Percentiles rank a stretch among this genome's conserved stretches.
Conservation (phyloP, 768 basidiomycete genomes). For the Phylloporus arenicola region DNA sequence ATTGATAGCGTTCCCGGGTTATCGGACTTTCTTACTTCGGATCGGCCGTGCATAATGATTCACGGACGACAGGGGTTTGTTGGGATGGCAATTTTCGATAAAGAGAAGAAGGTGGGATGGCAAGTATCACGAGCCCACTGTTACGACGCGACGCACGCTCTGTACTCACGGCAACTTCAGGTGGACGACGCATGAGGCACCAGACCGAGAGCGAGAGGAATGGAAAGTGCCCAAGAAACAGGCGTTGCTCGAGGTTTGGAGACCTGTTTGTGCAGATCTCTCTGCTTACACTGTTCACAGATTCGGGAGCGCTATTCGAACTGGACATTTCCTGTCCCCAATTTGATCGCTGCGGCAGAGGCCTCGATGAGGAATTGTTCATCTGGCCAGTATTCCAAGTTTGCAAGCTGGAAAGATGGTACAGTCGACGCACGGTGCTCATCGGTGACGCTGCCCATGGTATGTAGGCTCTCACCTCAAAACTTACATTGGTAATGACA, state of each 20-base stretch:
- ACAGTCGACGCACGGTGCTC: slow-evolving; percentile 23
- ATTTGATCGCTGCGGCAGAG: slow-evolving; percentile 20
- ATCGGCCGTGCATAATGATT: slow-evolving; percentile 27
- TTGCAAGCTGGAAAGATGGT: slow-evolving; percentile 20
- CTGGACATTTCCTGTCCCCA: slow-evolving; percentile 27
- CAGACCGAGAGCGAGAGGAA: slow-evolving; percentile 25
- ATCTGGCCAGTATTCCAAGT: slow-evolving; percentile 29
- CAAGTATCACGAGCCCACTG: slow-evolving; percentile 1
- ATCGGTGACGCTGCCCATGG: slow-evolving; percentile 32
- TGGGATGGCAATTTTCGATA: slow-evolving; percentile 26
- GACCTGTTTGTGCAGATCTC: neutral
- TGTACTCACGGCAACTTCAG: slow-evolving; percentile 6
- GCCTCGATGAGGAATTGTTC: slow-evolving; percentile 12
- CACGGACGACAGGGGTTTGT: slow-evolving; percentile 25
- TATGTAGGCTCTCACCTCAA: slow-evolving; percentile 2
- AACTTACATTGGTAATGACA: neutral
- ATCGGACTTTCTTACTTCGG: slow-evolving; percentile 12
- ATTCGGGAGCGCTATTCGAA: slow-evolving; percentile 21
- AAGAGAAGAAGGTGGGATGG: slow-evolving; percentile 22
- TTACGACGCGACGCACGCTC: neutral
- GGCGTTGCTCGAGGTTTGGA: slow-evolving; percentile 14
- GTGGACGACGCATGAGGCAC: slow-evolving; percentile 28
- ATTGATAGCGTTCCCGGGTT: slow-evolving; percentile 20
- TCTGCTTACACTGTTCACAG: slow-evolving; percentile 6
- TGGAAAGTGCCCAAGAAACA: slow-evolving; percentile 24